Percentiles rank a stretch among this genome's conserved stretches.
Evolutionary conservation across 305 asterid genomes (phyloP).

Genomic region (Solanum aculeatissimum): DNA sequence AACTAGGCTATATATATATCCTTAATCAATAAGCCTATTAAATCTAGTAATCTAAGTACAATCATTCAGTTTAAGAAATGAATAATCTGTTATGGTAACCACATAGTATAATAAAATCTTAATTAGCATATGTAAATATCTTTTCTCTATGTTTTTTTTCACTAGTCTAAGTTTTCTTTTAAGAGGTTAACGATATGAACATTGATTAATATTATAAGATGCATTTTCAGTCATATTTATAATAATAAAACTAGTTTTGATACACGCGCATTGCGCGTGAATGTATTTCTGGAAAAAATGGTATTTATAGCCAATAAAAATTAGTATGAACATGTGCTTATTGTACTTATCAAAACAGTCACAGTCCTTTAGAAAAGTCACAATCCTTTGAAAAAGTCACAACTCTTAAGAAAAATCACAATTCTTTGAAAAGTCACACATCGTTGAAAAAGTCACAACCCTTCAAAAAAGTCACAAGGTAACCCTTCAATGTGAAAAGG

Average conservation of each 20-base stretch:
- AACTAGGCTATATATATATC: neutral
- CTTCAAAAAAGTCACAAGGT: too few relatives aligned
- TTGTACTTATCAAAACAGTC: too few relatives aligned
- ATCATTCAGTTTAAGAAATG: neutral
- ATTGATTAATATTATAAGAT: neutral
- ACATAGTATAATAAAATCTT: neutral
- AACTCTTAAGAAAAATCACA: too few relatives aligned
- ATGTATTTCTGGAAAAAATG: too few relatives aligned
- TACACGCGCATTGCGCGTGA: too few relatives aligned
- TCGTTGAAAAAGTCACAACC: too few relatives aligned
- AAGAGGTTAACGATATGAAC: neutral
- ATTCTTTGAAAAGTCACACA: too few relatives aligned
- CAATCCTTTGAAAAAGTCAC: too few relatives aligned
- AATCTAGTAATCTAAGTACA: neutral
- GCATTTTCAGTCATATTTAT: neutral
- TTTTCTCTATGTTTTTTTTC: neutral
- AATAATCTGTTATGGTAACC: neutral
- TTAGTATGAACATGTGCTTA: too few relatives aligned
- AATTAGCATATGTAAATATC: neutral
- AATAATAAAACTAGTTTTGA: neutral
- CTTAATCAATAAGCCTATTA: neutral
- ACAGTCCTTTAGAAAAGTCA: too few relatives aligned
- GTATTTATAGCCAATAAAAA: too few relatives aligned
- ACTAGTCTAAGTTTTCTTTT: neutral
- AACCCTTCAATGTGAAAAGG: too few relatives aligned